Evolutionary conservation across 306 rosid genomes (phyloP).

Genomic region (Cucurbita pepo): DNA sequence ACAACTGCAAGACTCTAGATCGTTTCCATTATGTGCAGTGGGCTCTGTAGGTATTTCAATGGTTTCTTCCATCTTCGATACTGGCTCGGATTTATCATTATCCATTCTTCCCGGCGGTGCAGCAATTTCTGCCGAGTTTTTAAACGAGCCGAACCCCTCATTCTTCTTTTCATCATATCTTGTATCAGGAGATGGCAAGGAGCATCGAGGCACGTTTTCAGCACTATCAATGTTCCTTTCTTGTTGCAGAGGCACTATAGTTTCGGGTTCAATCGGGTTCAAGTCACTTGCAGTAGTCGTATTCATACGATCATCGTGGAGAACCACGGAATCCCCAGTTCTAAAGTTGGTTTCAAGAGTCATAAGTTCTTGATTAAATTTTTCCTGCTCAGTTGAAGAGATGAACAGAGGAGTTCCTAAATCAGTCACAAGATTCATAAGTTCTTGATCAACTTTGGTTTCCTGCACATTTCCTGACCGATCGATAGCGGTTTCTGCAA

Average conservation of each 20-base stretch:
- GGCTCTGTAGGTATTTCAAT: conserved; percentile 14
- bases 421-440: conserved; percentile 18
- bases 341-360: conserved; percentile 17
- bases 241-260: conserved; percentile 6
- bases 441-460: not conserved
- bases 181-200: not conserved
- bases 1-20: conserved; percentile 8
- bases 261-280: conserved; percentile 18
- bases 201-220: conserved; percentile 11
- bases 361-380: not conserved
- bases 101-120: conserved; percentile 12
- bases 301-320: conserved; percentile 12
- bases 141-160: not conserved
- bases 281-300: conserved; percentile 17
- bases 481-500: conserved; percentile 8
- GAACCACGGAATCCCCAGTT: conserved; percentile 13
- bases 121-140: conserved; percentile 2
- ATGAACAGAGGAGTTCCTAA: not conserved
- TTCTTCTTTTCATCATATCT: not conserved
- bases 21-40: conserved; percentile 8
- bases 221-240: conserved; percentile 12
- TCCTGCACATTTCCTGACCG: conserved; percentile 12
- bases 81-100: conserved; percentile 14
- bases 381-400: conserved; percentile 8
- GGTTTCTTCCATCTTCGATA: conserved; percentile 17